These are phyloP conservation scores for Saccharomycopsis amapae DNA, from an alignment of 805 yeast genomes.

Conservation along the genomic window DNA sequence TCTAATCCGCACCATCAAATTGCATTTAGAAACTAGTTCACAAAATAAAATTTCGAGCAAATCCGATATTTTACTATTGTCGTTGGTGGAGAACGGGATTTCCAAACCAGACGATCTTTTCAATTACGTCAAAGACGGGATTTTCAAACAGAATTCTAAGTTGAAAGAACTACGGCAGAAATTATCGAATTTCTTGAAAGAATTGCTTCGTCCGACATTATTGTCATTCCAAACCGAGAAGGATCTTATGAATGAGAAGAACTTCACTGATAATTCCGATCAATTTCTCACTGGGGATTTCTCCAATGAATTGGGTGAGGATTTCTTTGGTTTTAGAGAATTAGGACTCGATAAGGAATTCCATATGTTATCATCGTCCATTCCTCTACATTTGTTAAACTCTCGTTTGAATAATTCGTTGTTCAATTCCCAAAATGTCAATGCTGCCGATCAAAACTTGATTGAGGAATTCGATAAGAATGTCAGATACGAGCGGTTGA, in stretches of 20 bases:
- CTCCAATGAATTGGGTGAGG: conserved; percentile 90
- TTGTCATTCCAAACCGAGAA: conserved; percentile 31
- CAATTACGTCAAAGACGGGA: conserved; percentile 64
- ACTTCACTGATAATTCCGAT: conserved; percentile 84
- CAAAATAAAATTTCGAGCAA: conserved; percentile 27
- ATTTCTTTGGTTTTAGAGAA: conserved; percentile 94
- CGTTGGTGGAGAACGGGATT: conserved; percentile 82
- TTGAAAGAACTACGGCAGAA: conserved; percentile 61
- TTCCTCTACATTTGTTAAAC: conserved; percentile 84
- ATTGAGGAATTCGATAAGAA: conserved; percentile 57
- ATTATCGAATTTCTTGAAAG: conserved; percentile 66
- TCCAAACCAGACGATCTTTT: conserved; percentile 70
- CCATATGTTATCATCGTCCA: conserved; percentile 73
- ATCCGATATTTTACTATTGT: conserved; percentile 48
- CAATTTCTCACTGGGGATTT: conserved; percentile 94
- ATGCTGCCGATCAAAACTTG: conserved; percentile 39
- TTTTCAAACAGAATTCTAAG: conserved; percentile 60
- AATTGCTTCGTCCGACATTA: conserved; percentile 69
- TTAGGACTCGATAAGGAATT: conserved; percentile 90
- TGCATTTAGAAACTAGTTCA: conserved; percentile 59
- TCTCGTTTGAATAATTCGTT: conserved; percentile 61
- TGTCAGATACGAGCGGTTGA: conserved; percentile 45
- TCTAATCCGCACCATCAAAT: conserved; percentile 60
- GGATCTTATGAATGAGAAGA: conserved; percentile 60
- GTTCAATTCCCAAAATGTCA: conserved; percentile 36